phyloP scores from a whole-genome alignment of 1,284 basidiomycete species.

The Cryptococcus deneoformans region DNA sequence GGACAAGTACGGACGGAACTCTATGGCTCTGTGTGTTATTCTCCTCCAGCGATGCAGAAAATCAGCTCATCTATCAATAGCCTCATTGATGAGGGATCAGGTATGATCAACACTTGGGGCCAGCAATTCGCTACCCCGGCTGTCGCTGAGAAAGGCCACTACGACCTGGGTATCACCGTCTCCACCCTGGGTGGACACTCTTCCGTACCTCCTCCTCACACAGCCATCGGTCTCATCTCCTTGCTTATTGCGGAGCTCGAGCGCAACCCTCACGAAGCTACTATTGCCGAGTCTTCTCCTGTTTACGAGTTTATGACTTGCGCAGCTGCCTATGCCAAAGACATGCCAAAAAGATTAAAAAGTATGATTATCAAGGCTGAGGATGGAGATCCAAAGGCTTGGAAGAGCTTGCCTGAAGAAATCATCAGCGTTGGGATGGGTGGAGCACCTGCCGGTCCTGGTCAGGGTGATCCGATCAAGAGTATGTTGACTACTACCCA shows the following conservation, averaged over 20 bases:
- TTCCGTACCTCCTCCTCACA: conserved; percentile 44
- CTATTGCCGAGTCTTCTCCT: conserved; percentile 45
- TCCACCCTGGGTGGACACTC: conserved; percentile 48
- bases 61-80: conserved; percentile 1
- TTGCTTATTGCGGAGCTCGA: conserved; percentile 44
- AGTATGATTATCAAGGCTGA: conserved; percentile 38
- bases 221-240: conserved; percentile 48
- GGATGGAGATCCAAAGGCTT: conserved; percentile 25
- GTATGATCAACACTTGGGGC: conserved; percentile 44
- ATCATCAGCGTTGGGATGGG: conserved; percentile 29
- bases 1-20: conserved; percentile 48
- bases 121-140: conserved; percentile 48
- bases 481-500: conserved; percentile 46
- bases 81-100: conserved; percentile 53
- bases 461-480: conserved; percentile 22
- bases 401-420: conserved; percentile 48
- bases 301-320: conserved; percentile 53
- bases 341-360: conserved; percentile 42
- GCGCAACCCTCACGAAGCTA: conserved; percentile 40
- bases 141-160: conserved; percentile 52
- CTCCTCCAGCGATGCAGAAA: not conserved
- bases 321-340: conserved; percentile 49
- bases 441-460: conserved; percentile 5
- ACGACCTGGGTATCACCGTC: conserved; percentile 40
- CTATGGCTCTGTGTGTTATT: conserved; percentile 39